Percentiles rank a stretch among this genome's conserved stretches.
These are phyloP conservation scores for Colletotrichum musicola DNA, from an alignment of 2,329 filamentous ascomycete species.

Conservation along the genomic window DNA sequence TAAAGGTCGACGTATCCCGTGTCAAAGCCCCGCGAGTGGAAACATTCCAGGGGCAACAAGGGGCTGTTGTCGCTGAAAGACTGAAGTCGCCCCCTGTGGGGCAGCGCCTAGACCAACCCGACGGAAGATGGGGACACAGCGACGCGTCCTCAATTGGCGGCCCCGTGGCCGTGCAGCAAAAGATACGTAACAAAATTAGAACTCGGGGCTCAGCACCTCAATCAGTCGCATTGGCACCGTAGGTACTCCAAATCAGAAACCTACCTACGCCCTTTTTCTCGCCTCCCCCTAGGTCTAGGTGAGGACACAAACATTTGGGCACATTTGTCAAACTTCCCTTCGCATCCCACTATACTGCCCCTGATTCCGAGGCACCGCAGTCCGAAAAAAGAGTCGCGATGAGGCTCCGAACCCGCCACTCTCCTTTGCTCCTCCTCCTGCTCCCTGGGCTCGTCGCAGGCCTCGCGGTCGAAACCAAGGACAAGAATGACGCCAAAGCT, in stretches of 20 bases:
- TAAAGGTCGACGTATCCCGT: slow-evolving; percentile 29
- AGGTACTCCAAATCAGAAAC: slow-evolving; percentile 25
- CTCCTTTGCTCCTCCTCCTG: slow-evolving; percentile 71
- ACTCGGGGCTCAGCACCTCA: slow-evolving; percentile 27
- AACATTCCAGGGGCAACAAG: slow-evolving; percentile 11
- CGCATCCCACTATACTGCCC: slow-evolving; percentile 12
- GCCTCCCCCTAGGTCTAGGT: slow-evolving; percentile 12
- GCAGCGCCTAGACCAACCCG: slow-evolving; percentile 10
- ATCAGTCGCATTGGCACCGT: slow-evolving; percentile 30
- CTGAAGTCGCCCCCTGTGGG: slow-evolving; percentile 28
- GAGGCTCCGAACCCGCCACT: slow-evolving; percentile 68
- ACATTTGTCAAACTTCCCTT: slow-evolving; percentile 16
- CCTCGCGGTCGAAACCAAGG: slow-evolving; percentile 49
- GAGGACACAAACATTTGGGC: slow-evolving; percentile 20
- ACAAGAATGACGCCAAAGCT: slow-evolving; percentile 42
- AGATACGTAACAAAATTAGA: slow-evolving; percentile 38
- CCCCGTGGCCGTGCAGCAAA: slow-evolving; percentile 38
- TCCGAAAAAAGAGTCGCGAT: slow-evolving; percentile 55
- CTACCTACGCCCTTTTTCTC: slow-evolving; percentile 16
- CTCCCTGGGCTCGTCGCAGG: slow-evolving; percentile 64
- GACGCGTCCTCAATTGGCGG: slow-evolving; percentile 29
- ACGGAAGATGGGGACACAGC: slow-evolving; percentile 29
- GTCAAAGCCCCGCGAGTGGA: slow-evolving; percentile 4
- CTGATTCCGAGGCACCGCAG: slow-evolving; percentile 10
- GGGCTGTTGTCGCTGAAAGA: not conserved